phyloP scores from a whole-genome alignment of 768 basidiomycete genomes.

The Naganishia kalamii region DNA sequence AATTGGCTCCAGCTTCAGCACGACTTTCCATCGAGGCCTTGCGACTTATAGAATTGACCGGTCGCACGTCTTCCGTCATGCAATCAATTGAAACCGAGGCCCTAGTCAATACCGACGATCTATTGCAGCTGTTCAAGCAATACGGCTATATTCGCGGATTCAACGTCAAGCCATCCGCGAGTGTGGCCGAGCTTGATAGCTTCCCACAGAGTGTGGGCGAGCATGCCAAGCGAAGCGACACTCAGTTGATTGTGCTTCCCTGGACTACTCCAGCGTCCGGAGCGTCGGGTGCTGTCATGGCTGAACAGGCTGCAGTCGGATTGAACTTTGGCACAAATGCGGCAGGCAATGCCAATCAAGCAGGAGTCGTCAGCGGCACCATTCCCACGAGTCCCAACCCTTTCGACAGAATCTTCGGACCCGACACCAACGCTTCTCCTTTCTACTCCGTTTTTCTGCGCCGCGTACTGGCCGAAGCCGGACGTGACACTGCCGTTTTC shows the following conservation, averaged over 20 bases:
- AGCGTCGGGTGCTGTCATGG: slow-evolving; percentile 21
- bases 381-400: slow-evolving; percentile 52
- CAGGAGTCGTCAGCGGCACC: not conserved
- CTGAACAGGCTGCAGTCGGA: slow-evolving; percentile 12
- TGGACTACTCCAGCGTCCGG: slow-evolving; percentile 55
- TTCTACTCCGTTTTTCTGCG: slow-evolving; percentile 77
- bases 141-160: slow-evolving; percentile 49
- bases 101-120: slow-evolving; percentile 53
- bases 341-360: not conserved
- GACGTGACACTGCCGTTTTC: slow-evolving; percentile 74
- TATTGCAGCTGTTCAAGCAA: slow-evolving; percentile 52
- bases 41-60: slow-evolving; percentile 81
- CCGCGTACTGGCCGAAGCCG: slow-evolving; percentile 65
- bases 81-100: slow-evolving; percentile 59
- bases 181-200: slow-evolving; percentile 68
- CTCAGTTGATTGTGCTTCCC: slow-evolving; percentile 74
- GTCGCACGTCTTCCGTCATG: slow-evolving; percentile 79
- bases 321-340: not conserved
- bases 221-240: slow-evolving; percentile 55
- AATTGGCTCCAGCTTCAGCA: not conserved
- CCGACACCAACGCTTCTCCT: slow-evolving; percentile 49
- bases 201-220: slow-evolving; percentile 62
- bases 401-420: slow-evolving; percentile 71
- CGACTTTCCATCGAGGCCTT: slow-evolving; percentile 26
- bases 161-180: slow-evolving; percentile 61